Evolutionary conservation across 371 early-diverging fungal genomes (phyloP), one percentile per base, ranked within the genome.

Genomic region (Rhizomucor pusillus): DNA sequence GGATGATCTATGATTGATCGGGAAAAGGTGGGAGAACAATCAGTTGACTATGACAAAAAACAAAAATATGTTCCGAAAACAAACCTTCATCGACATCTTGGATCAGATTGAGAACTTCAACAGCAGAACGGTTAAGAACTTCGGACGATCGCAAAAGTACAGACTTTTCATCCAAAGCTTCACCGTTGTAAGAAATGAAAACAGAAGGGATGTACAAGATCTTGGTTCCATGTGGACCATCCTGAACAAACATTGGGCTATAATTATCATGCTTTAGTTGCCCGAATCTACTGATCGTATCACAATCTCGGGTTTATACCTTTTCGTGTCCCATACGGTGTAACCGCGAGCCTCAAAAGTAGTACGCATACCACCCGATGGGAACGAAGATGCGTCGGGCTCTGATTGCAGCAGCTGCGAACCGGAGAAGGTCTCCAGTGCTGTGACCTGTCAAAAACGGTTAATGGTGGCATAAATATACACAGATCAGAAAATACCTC

Each of bases 281-380:
- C 3, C 29, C 7, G 29, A 5, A 5, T 29, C 29, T 29, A 29
- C 7, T 7, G 29, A 29, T 29, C 29, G 7, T 7, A 29, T 29
- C 7, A 29, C 29, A 29, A 29, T 29, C 7, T 29, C 29, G 29
- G 23, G 22, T 20, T 16, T 19, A 52, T 69, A 77, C 78, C 78
- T 78, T 66, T 75, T 89, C 37, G 97, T 94, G 73, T 97, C 97
- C 99, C 99, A 98, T 67, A 96, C 91, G 60, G 97, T 98, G 84
- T 98, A 98, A 57, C 99, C 97, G 73, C 97, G 93, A 54, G 97
- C 99, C 82, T 98, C 97, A 70, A 98, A 98, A 52, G 99, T 98
- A 58, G 91, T 81, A 63, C 97, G 88, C 88, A 96, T 92, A 65
- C 99, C 97, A 69, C 99, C 99, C 56, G 92, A 92, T 58, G 99